A percentile compares a stretch with the other conserved stretches of the same genome.
These are phyloP conservation scores for Mucor racemosus DNA, from an alignment of 371 early-diverging fungal species.

Conservation along the genomic window DNA sequence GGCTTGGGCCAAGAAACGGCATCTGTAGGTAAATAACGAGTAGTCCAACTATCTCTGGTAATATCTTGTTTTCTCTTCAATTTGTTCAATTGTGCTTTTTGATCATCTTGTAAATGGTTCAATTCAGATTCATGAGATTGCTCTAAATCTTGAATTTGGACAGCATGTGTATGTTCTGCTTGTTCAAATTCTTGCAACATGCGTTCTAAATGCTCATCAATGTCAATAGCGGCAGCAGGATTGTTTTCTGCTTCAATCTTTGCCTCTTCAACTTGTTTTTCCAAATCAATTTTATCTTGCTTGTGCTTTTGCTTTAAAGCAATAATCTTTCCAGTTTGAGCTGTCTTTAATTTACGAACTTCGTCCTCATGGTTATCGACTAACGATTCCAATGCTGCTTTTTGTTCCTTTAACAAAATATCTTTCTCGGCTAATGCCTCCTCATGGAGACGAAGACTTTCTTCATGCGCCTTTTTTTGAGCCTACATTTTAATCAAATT, in stretches of 20 bases:
- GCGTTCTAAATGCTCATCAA: constrained; percentile 80
- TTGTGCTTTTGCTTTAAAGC: constrained; percentile 42
- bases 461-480: constrained; percentile 47
- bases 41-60: constrained; percentile 35
- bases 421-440: constrained; percentile 50
- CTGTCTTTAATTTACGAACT: constrained; percentile 34
- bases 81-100: constrained; percentile 38
- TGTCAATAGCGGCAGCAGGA: constrained; percentile 34
- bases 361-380: constrained; percentile 34
- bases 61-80: constrained; percentile 34
- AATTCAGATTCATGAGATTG: constrained; percentile 46
- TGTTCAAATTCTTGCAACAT: constrained; percentile 77
- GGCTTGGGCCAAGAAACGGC: constrained; percentile 54
- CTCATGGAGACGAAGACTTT: constrained; percentile 45
- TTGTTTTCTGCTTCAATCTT: constrained; percentile 30
- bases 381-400: constrained; percentile 30
- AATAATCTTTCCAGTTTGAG: constrained; percentile 31
- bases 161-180: constrained; percentile 44
- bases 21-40: constrained; percentile 44
- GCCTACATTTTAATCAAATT: constrained; percentile 16
- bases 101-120: constrained; percentile 36
- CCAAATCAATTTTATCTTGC: constrained; percentile 38
- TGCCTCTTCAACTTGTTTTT: constrained; percentile 37
- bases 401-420: constrained; percentile 38
- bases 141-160: constrained; percentile 45